Conservation (phyloP, 345 rosid species). For the Euphorbia lathyris region DNA sequence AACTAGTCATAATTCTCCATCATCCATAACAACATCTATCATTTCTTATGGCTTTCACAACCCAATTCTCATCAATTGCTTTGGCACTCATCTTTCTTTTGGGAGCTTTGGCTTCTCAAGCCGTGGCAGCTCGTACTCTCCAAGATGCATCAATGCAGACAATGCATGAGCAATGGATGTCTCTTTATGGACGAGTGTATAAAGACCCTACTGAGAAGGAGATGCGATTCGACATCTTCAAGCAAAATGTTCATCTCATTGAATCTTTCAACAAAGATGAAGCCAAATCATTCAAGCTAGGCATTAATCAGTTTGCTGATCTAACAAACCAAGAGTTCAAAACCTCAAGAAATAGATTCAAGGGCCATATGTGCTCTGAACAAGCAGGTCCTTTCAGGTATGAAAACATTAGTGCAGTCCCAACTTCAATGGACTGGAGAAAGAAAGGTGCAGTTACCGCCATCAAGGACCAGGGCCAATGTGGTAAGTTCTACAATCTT, state of each 20-base stretch:
- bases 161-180: conserved; percentile 13
- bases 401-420: conserved; percentile 9
- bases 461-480: conserved; percentile 20
- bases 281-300: conserved; percentile 37
- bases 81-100: background rate
- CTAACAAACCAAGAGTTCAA: conserved; percentile 44
- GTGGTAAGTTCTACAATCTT: background rate
- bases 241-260: conserved; percentile 17
- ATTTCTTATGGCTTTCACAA: background rate
- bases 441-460: conserved; percentile 15
- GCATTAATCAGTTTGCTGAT: conserved; percentile 17
- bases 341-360: conserved; percentile 35
- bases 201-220: conserved; percentile 22
- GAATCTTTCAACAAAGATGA: conserved; percentile 26
- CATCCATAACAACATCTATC: background rate
- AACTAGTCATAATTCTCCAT: background rate
- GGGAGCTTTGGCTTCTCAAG: conserved; percentile 4
- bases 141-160: background rate
- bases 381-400: background rate
- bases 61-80: background rate
- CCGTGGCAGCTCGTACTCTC: conserved; percentile 6
- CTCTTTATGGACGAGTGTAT: conserved; percentile 6
- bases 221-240: conserved; percentile 28
- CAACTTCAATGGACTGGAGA: conserved; percentile 17
- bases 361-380: background rate